Evolutionary conservation across 306 rosid species (phyloP).

Genomic region (Leucaena leucocephala): DNA sequence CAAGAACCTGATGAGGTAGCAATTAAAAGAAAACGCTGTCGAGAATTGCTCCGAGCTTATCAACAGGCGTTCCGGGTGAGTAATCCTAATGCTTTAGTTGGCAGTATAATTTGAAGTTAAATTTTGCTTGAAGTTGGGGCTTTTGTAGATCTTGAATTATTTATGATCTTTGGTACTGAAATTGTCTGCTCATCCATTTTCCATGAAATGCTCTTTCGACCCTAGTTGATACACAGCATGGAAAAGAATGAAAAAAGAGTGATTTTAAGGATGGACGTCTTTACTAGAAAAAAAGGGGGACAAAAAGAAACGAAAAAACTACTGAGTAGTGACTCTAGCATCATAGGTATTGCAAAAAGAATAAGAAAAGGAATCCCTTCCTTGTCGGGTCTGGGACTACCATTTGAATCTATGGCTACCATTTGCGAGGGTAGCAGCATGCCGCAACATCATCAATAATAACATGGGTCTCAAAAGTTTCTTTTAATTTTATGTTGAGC

Average conservation of each 20-base stretch:
- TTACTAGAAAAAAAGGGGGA: too few species aligned
- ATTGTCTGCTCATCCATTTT: not conserved
- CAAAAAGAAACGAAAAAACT: too few species aligned
- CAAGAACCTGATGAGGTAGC: constrained; percentile 93
- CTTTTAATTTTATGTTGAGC: not conserved
- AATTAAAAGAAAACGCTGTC: constrained; percentile 77
- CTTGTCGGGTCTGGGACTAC: too few species aligned
- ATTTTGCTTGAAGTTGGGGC: constrained; percentile 17
- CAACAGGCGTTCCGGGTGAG: constrained; percentile 90
- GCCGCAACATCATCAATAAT: not conserved
- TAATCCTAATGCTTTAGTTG: constrained; percentile 15
- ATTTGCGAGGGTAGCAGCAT: not conserved
- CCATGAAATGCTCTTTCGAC: not conserved
- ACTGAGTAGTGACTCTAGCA: too few species aligned
- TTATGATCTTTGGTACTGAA: not conserved
- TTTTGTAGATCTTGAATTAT: not conserved
- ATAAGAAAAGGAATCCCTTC: not conserved
- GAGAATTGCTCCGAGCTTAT: constrained; percentile 83
- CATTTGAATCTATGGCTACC: not conserved
- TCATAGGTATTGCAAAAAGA: not conserved
- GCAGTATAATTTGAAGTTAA: constrained; percentile 2
- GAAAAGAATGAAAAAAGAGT: too few species aligned
- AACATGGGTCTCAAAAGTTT: constrained; percentile 1
- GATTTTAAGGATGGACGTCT: not conserved
- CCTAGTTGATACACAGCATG: too few species aligned